phyloP scores from a whole-genome alignment of 805 yeast genomes.

The Deakozyma indianensis region DNA sequence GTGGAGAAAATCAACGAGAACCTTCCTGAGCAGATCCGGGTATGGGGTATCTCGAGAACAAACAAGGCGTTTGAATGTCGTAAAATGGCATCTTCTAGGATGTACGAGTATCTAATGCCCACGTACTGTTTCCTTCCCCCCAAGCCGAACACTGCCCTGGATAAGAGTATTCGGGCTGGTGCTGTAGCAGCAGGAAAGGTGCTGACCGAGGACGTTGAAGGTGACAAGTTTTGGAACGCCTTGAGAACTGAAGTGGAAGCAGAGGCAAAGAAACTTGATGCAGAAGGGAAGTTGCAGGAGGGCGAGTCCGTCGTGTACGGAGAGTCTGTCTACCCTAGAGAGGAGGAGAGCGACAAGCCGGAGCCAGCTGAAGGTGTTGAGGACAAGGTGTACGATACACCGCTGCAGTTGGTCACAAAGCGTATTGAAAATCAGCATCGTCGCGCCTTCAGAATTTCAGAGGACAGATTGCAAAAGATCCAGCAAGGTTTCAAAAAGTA shows the following conservation, averaged over 20 bases:
- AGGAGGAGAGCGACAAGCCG: conserved; percentile 9
- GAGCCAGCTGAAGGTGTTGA: conserved; percentile 2
- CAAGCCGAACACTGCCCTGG: conserved; percentile 58
- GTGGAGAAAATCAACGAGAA: conserved; percentile 55
- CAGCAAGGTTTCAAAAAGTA: conserved; percentile 58
- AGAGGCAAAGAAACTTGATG: conserved; percentile 28
- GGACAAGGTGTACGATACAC: conserved; percentile 1
- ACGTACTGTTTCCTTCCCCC: conserved; percentile 86
- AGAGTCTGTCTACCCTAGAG: conserved; percentile 10
- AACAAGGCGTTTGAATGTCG: conserved; percentile 90
- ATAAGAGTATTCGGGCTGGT: conserved; percentile 41
- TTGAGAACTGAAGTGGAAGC: conserved; percentile 26
- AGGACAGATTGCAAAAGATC: conserved; percentile 46
- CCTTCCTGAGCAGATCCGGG: conserved; percentile 74
- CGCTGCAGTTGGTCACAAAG: conserved; percentile 20
- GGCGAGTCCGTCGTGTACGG: conserved; percentile 1
- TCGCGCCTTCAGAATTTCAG: conserved; percentile 51
- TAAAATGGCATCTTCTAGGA: conserved; percentile 88
- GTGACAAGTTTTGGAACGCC: conserved; percentile 56
- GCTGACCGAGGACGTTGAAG: conserved; percentile 51
- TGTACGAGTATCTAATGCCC: conserved; percentile 88
- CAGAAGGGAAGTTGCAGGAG: conserved; percentile 16
- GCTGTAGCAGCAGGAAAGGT: conserved; percentile 42
- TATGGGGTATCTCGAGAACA: conserved; percentile 86
- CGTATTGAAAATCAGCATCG: conserved; percentile 52